phyloP scores from a whole-genome alignment of 257 asterid species.

The Lycium barbarum region DNA sequence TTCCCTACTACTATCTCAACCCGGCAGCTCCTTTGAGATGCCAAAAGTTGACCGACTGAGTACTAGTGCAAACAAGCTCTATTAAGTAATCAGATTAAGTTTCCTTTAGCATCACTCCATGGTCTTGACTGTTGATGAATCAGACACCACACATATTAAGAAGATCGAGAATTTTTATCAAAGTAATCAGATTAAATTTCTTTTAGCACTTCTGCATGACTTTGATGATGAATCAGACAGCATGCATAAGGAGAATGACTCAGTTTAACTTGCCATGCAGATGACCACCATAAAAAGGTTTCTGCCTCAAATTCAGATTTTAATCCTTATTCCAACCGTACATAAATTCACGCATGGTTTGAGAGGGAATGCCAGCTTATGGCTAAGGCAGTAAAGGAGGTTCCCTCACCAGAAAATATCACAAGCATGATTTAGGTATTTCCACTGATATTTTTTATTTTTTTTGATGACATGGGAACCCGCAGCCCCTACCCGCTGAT shows the following conservation, averaged over 20 bases:
- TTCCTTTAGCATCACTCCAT: neutral
- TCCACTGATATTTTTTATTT: conserved; percentile 5
- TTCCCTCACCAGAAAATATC: neutral
- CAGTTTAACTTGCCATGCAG: neutral
- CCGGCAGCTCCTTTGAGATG: neutral
- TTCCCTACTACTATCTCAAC: neutral
- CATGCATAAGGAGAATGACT: neutral
- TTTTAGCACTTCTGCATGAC: neutral
- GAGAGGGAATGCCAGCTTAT: neutral
- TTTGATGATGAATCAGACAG: neutral
- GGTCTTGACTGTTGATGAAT: neutral
- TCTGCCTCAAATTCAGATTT: neutral
- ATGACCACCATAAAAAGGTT: neutral
- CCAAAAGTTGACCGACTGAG: conserved; percentile 11
- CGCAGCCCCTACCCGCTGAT: too few species aligned
- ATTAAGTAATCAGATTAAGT: neutral
- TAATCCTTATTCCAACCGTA: neutral
- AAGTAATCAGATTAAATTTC: neutral
- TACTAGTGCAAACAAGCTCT: conserved; percentile 7
- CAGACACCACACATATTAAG: neutral
- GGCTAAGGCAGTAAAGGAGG: neutral
- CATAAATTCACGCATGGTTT: neutral
- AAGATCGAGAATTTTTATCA: neutral
- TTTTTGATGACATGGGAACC: too few species aligned
- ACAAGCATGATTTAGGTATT: neutral